A percentile compares a stretch with the other conserved stretches of the same genome.
These are phyloP conservation scores for Ploettnerulaceae sp. DNA, from an alignment of 2,329 filamentous ascomycete genomes.

Conservation along the genomic window DNA sequence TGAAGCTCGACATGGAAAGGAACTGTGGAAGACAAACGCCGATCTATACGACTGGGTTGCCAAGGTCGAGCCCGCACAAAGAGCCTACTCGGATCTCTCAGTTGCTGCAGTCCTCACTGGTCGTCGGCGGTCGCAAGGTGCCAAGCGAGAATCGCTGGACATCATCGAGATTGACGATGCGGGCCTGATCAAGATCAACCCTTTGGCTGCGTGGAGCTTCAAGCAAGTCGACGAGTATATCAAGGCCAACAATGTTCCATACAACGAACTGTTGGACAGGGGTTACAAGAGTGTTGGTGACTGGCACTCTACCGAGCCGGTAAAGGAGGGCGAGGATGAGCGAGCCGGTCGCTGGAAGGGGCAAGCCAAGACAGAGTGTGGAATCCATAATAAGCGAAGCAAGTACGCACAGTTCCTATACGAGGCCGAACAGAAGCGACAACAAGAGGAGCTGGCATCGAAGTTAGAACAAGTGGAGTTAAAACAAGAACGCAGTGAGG, in stretches of 20 bases:
- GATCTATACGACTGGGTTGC: constrained; percentile 95
- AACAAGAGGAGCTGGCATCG: constrained; percentile 29
- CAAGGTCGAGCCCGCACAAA: constrained; percentile 94
- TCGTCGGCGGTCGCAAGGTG: constrained; percentile 85
- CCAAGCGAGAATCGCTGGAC: constrained; percentile 82
- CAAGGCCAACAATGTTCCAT: constrained; percentile 80
- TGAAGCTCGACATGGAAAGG: constrained; percentile 72
- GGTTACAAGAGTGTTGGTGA: constrained; percentile 99
- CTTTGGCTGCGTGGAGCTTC: constrained; percentile 91
- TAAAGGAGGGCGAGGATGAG: constrained; percentile 89
- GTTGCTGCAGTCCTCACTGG: constrained; percentile 91
- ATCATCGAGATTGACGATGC: constrained; percentile 88
- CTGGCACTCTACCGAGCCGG: constrained; percentile 94
- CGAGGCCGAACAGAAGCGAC: constrained; percentile 32
- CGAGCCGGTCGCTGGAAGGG: constrained; percentile 96
- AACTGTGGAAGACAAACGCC: constrained; percentile 78
- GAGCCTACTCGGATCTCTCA: constrained; percentile 80
- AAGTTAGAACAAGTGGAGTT: constrained; percentile 27
- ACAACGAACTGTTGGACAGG: constrained; percentile 83
- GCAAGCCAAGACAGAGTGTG: constrained; percentile 91
- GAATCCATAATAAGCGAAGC: constrained; percentile 96
- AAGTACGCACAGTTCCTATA: constrained; percentile 73
- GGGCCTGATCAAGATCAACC: constrained; percentile 95
- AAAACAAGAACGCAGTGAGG: constrained; percentile 15
- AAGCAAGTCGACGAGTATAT: constrained; percentile 85